Evolutionary conservation across 192 early-diverging fungal species (phyloP).

Genomic region (Gonapodya sp.): DNA sequence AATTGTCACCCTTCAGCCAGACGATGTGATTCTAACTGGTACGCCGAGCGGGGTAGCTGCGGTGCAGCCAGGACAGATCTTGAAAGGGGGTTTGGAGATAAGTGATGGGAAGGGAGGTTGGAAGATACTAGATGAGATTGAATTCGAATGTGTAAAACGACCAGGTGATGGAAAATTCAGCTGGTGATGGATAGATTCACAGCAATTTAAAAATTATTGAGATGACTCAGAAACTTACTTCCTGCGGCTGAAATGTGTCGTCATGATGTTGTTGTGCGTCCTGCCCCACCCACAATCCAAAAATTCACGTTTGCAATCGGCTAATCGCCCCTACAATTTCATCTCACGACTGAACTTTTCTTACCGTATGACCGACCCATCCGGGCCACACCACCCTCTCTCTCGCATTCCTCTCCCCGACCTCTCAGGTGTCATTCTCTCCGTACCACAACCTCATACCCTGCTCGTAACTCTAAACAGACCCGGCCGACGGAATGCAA

Average conservation of each 20-base stretch:
- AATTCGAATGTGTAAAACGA: background rate
- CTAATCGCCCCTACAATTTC: background rate
- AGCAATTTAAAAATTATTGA: background rate
- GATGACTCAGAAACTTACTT: background rate
- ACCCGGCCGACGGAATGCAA: background rate
- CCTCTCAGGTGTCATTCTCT: background rate
- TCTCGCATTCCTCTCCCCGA: background rate
- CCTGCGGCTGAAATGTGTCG: background rate
- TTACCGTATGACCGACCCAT: background rate
- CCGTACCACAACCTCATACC: background rate
- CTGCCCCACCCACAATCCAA: background rate
- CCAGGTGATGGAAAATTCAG: background rate
- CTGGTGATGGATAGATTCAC: background rate
- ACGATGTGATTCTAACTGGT: slow-evolving; percentile 86
- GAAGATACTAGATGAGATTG: background rate
- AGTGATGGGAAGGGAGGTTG: background rate
- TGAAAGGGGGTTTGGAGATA: slow-evolving; percentile 55
- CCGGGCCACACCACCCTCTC: background rate
- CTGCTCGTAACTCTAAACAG: background rate
- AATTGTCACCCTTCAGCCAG: slow-evolving; percentile 82
- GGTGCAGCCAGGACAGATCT: slow-evolving; percentile 63
- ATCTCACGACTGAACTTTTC: background rate
- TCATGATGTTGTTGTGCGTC: background rate
- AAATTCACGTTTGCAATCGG: background rate
- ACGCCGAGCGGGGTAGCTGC: slow-evolving; percentile 75